Percentiles rank a stretch among this genome's conserved stretches.
Conservation (phyloP, 192 early-diverging fungal genomes). For the Piromyces sp. region DNA sequence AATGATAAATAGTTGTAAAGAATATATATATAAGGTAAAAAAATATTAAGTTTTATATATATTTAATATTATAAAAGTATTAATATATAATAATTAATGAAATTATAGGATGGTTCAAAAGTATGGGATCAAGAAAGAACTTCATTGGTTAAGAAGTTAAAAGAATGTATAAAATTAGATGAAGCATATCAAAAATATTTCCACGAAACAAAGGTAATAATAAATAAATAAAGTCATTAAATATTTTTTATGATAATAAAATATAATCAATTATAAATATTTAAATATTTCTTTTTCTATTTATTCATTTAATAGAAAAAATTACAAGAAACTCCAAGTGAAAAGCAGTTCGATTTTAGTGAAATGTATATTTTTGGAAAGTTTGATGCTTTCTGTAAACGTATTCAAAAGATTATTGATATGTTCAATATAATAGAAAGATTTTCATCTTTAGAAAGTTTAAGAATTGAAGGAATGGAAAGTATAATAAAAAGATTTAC, state of each 20-base stretch:
- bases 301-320: slow-evolving; percentile 9
- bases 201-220: slow-evolving; percentile 37
- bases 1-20: slow-evolving; percentile 51
- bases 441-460: slow-evolving; percentile 30
- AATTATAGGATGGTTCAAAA: slow-evolving; percentile 30
- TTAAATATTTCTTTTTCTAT: background rate
- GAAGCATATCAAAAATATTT: slow-evolving; percentile 44
- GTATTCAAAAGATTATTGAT: slow-evolving; percentile 48
- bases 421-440: slow-evolving; percentile 52
- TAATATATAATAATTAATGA: too few relatives aligned
- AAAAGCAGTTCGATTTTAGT: slow-evolving; percentile 49
- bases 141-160: slow-evolving; percentile 29
- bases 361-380: slow-evolving; percentile 58
- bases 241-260: too few relatives aligned
- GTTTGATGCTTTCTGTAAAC: slow-evolving; percentile 52
- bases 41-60: too few relatives aligned
- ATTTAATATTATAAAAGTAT: too few relatives aligned
- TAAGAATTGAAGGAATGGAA: slow-evolving; percentile 49
- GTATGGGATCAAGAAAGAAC: slow-evolving; percentile 44
- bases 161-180: slow-evolving; percentile 34
- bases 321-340: slow-evolving; percentile 35
- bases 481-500: slow-evolving; percentile 33
- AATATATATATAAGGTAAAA: slow-evolving; percentile 44
- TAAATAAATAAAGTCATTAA: too few relatives aligned
- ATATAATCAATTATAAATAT: slow-evolving; percentile 2